Evolutionary conservation across 495 filamentous ascomycete genomes (phyloP).

Genomic region (Neurospora intermedia): DNA sequence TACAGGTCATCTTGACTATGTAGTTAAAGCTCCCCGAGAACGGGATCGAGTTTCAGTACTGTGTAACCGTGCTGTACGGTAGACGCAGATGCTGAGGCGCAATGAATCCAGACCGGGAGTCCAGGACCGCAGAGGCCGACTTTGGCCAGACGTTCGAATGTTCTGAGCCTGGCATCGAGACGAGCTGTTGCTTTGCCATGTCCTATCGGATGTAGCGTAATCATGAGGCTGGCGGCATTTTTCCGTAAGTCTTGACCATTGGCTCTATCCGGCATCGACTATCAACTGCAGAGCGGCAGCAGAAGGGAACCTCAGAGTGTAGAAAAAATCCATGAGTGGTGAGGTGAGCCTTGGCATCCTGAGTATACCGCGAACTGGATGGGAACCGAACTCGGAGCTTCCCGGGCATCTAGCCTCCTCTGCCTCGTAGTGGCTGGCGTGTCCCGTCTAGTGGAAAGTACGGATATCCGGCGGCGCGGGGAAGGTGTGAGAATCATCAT

Average conservation of each 20-base stretch:
- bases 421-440: not conserved
- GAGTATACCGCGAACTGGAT: not conserved
- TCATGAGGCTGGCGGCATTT: conserved; percentile 25
- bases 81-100: not conserved
- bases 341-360: not conserved
- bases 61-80: not conserved
- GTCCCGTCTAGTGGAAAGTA: not conserved
- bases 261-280: conserved; percentile 6
- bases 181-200: not conserved
- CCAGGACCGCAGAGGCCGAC: not conserved
- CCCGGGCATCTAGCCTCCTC: not conserved
- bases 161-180: not conserved
- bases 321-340: not conserved
- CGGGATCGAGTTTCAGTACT: not conserved
- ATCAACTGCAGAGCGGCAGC: conserved; percentile 1
- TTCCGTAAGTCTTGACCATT: conserved; percentile 16
- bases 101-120: not conserved
- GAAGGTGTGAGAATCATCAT: not conserved
- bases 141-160: not conserved
- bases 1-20: not conserved
- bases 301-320: not conserved
- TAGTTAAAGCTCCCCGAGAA: not conserved
- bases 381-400: not conserved
- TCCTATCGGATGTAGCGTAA: conserved; percentile 22
- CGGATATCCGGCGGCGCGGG: not conserved